A percentile compares a stretch with the other conserved stretches of the same genome.
These are phyloP conservation scores for Metschnikowia peoriensis DNA, from an alignment of 805 yeast species.

Conservation along the genomic window DNA sequence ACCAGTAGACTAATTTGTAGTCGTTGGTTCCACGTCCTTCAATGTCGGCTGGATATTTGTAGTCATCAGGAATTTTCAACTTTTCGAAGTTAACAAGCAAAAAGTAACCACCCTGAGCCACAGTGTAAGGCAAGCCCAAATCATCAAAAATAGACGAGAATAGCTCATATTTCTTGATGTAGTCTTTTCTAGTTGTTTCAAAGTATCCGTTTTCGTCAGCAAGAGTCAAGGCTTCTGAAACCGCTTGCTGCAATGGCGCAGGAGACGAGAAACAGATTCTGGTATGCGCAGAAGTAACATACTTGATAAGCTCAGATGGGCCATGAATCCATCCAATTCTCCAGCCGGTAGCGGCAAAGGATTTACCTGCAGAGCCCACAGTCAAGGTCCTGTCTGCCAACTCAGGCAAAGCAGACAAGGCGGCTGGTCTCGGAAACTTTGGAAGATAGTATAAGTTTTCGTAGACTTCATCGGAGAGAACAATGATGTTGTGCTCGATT, in stretches of 20 bases:
- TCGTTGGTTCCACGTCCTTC: slow-evolving; percentile 67
- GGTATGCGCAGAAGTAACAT: slow-evolving; percentile 86
- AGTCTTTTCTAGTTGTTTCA: slow-evolving; percentile 63
- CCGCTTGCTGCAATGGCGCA: slow-evolving; percentile 90
- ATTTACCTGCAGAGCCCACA: slow-evolving; percentile 96
- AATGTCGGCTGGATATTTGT: slow-evolving; percentile 69
- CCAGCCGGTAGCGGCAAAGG: slow-evolving; percentile 99
- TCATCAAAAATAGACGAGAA: slow-evolving; percentile 81
- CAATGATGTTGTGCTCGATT: slow-evolving; percentile 75
- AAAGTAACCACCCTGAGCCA: slow-evolving; percentile 92
- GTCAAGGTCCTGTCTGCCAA: slow-evolving; percentile 76
- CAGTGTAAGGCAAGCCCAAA: slow-evolving; percentile 82
- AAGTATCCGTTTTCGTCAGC: slow-evolving; percentile 69
- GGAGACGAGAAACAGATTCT: slow-evolving; percentile 91
- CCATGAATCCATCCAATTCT: slow-evolving; percentile 96
- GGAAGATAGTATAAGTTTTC: slow-evolving; percentile 78
- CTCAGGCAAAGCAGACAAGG: slow-evolving; percentile 64
- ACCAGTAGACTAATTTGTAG: slow-evolving; percentile 88
- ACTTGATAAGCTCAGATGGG: slow-evolving; percentile 73
- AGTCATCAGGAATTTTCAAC: slow-evolving; percentile 73
- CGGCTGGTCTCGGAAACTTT: slow-evolving; percentile 78
- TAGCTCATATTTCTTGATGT: slow-evolving; percentile 67
- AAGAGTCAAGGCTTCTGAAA: slow-evolving; percentile 67
- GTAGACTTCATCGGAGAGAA: slow-evolving; percentile 93
- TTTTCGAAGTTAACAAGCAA: slow-evolving; percentile 83